Conservation (phyloP, 2,329 filamentous ascomycete species). For the Epichloe gansuensis region DNA sequence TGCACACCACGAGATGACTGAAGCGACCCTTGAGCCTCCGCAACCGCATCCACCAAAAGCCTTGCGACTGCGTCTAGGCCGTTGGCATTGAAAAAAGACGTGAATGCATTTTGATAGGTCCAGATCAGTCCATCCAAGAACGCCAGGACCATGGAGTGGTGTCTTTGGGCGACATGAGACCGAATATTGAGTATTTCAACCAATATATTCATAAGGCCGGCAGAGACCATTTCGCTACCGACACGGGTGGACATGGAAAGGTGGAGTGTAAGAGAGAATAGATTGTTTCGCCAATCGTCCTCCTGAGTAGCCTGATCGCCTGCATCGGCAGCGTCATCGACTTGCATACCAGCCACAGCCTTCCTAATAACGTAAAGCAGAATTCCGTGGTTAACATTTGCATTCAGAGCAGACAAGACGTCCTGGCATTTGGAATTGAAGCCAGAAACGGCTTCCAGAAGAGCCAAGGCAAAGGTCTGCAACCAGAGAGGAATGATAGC, state of each 20-base stretch:
- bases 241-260: constrained; percentile 64
- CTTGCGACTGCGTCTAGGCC: constrained; percentile 87
- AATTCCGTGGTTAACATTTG: constrained; percentile 92
- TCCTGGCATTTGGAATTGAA: constrained; percentile 67
- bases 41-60: constrained; percentile 67
- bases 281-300: constrained; percentile 80
- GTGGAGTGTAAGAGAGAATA: constrained; percentile 78
- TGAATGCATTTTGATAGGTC: constrained; percentile 71
- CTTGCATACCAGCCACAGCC: constrained; percentile 68
- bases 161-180: constrained; percentile 67
- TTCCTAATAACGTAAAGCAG: constrained; percentile 88
- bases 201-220: constrained; percentile 79
- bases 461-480: constrained; percentile 68
- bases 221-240: constrained; percentile 72
- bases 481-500: constrained; percentile 57
- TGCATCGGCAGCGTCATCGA: constrained; percentile 37
- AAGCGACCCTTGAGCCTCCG: constrained; percentile 53
- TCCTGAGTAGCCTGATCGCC: constrained; percentile 50
- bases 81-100: constrained; percentile 65
- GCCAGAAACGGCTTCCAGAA: constrained; percentile 75
- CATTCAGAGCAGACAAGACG: constrained; percentile 79
- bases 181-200: constrained; percentile 79
- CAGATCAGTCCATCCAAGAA: constrained; percentile 86
- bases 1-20: constrained; percentile 59
- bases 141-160: constrained; percentile 69